phyloP scores from a whole-genome alignment of 768 basidiomycete genomes.

The Trametes cubensis region DNA sequence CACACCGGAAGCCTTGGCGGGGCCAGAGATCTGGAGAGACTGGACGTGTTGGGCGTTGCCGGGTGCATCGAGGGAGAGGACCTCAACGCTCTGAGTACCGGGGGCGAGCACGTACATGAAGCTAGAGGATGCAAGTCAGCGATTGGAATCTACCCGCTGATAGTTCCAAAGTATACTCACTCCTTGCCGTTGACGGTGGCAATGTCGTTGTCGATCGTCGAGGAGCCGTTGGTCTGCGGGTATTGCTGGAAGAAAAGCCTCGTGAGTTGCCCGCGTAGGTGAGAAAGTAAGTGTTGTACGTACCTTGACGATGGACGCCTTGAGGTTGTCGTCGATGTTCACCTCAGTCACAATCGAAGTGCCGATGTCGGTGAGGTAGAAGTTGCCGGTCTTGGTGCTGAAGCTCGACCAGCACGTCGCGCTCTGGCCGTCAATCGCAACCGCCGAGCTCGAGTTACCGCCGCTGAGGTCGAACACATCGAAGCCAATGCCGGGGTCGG shows the following conservation, averaged over 20 bases:
- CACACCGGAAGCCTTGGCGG: slow-evolving; percentile 22
- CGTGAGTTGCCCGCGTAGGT: not conserved
- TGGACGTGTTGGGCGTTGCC: slow-evolving; percentile 27
- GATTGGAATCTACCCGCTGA: not conserved
- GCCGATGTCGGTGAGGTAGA: slow-evolving; percentile 36
- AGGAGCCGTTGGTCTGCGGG: slow-evolving; percentile 19
- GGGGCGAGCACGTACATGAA: slow-evolving; percentile 31
- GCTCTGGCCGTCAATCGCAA: slow-evolving; percentile 32
- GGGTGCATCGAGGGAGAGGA: slow-evolving; percentile 27
- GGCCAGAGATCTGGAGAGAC: slow-evolving; percentile 16
- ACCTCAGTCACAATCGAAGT: slow-evolving; percentile 45
- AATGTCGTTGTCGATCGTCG: slow-evolving; percentile 29
- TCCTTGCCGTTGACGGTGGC: slow-evolving; percentile 26
- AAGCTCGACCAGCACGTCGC: slow-evolving; percentile 37
- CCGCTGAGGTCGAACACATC: slow-evolving; percentile 34
- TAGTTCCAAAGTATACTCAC: slow-evolving; percentile 10
- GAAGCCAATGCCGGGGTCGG: slow-evolving; percentile 36
- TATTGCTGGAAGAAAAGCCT: slow-evolving; percentile 24
- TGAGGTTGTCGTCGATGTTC: slow-evolving; percentile 47
- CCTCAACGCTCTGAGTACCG: slow-evolving; percentile 24
- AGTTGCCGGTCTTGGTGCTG: slow-evolving; percentile 37
- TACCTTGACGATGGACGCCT: slow-evolving; percentile 48
- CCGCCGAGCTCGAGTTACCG: slow-evolving; percentile 24
- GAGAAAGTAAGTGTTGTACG: not conserved
- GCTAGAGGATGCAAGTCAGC: slow-evolving; percentile 9